Percentiles rank a stretch among this genome's conserved stretches.
phyloP scores from a whole-genome alignment of 2,329 filamentous ascomycete species.

The Plenodomus tracheiphilus region DNA sequence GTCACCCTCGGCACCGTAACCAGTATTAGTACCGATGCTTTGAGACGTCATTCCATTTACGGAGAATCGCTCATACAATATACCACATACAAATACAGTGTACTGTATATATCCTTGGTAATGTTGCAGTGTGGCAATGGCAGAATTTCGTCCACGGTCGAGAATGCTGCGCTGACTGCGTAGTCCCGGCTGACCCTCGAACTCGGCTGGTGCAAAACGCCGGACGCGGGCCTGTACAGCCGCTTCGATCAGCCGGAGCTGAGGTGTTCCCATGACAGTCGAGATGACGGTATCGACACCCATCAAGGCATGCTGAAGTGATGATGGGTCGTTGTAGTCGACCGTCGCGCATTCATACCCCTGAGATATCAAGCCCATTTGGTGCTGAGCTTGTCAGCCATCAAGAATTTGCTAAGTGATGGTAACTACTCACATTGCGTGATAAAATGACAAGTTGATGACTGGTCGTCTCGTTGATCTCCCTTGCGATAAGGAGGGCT shows the following conservation, averaged over 20 bases:
- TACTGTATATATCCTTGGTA: slow-evolving; percentile 64
- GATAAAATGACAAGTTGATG: slow-evolving; percentile 74
- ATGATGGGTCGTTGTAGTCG: slow-evolving; percentile 64
- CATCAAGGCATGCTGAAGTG: slow-evolving; percentile 66
- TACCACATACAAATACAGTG: slow-evolving; percentile 72
- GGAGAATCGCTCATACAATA: slow-evolving; percentile 76
- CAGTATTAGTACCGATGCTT: slow-evolving; percentile 61
- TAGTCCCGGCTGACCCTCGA: slow-evolving; percentile 65
- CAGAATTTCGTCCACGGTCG: slow-evolving; percentile 63
- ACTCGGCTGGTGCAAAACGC: slow-evolving; percentile 75
- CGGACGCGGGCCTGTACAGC: slow-evolving; percentile 66
- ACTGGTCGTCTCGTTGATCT: slow-evolving; percentile 63
- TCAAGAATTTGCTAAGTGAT: not conserved
- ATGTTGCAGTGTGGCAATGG: slow-evolving; percentile 60
- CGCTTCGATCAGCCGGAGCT: slow-evolving; percentile 73
- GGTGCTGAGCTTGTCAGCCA: slow-evolving; percentile 47
- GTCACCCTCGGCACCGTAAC: slow-evolving; percentile 61
- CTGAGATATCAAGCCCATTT: slow-evolving; percentile 57
- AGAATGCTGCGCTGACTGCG: slow-evolving; percentile 62
- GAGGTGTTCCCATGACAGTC: slow-evolving; percentile 67
- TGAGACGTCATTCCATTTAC: slow-evolving; percentile 65
- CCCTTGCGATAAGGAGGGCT: slow-evolving; percentile 60
- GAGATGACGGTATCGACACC: slow-evolving; percentile 77
- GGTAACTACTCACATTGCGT: slow-evolving; percentile 55
- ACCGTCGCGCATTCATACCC: slow-evolving; percentile 70